A percentile compares a stretch with the other conserved stretches of the same genome.
Conservation (phyloP, 129 eudicot genomes). For the Flaveria bidentis region DNA sequence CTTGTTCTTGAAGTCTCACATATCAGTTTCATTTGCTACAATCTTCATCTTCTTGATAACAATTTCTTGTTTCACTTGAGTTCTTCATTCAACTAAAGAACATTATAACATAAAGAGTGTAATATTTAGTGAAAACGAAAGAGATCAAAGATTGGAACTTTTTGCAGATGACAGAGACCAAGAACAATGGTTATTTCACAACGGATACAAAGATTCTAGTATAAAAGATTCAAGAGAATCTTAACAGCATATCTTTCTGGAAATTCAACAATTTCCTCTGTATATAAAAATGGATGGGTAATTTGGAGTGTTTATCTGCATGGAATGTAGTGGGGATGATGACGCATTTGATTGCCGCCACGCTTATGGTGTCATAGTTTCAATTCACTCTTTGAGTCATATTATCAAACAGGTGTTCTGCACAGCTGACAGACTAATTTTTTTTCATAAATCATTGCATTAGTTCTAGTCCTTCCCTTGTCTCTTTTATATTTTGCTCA, state of each 20-base stretch:
- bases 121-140: background rate
- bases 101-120: background rate
- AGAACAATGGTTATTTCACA: background rate
- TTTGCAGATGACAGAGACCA: constrained; percentile 21
- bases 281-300: background rate
- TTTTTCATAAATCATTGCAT: background rate
- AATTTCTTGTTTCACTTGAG: constrained; percentile 7
- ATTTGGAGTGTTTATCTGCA: background rate
- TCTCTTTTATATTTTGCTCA: too few relatives aligned
- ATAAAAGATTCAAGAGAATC: too few relatives aligned
- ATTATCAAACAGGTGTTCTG: constrained; percentile 3
- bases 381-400: background rate
- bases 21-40: constrained; percentile 8
- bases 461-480: too few relatives aligned
- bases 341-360: constrained; percentile 7
- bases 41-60: constrained; percentile 20
- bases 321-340: constrained; percentile 10
- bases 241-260: too few relatives aligned
- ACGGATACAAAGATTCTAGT: constrained; percentile 1
- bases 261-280: too few relatives aligned
- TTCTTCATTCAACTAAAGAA: constrained; percentile 9
- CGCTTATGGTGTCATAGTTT: constrained; percentile 9
- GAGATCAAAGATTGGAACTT: constrained; percentile 17
- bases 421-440: background rate
- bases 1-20: constrained; percentile 18